A percentile compares a stretch with the other conserved stretches of the same genome.
phyloP scores from a whole-genome alignment of 2,329 filamentous ascomycete species.

The Colletotrichum lupini region DNA sequence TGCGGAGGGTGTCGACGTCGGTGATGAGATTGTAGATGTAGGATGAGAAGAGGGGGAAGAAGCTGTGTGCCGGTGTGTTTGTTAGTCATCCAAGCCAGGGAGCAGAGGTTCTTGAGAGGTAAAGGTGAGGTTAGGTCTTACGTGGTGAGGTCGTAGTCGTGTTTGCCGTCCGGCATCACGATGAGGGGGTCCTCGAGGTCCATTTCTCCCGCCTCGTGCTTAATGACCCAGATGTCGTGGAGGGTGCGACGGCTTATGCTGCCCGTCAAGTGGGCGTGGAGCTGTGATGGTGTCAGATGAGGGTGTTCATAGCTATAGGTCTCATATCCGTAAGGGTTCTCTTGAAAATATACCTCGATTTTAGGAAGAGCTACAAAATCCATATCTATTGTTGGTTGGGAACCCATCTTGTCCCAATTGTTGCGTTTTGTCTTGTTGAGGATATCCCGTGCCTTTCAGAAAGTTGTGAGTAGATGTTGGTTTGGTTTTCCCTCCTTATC shows the following conservation, averaged over 20 bases:
- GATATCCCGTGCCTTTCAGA: not conserved
- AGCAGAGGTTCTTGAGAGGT: not conserved
- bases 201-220: conserved; percentile 63
- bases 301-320: not conserved
- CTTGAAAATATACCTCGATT: conserved; percentile 59
- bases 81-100: too few species aligned
- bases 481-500: not conserved
- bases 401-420: not conserved
- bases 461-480: not conserved
- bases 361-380: conserved; percentile 64
- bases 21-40: conserved; percentile 84
- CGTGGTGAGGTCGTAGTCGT: conserved; percentile 77
- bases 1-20: conserved; percentile 67
- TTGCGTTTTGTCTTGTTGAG: not conserved
- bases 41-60: conserved; percentile 81
- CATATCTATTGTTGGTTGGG: conserved; percentile 41
- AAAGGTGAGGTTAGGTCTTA: conserved; percentile 49
- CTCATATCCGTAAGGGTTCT: not conserved
- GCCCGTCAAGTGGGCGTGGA: conserved; percentile 84
- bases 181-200: conserved; percentile 74
- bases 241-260: conserved; percentile 80
- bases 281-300: conserved; percentile 53
- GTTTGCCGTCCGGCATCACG: conserved; percentile 76
- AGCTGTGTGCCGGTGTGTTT: conserved; percentile 54
- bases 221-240: conserved; percentile 77